phyloP scores from a whole-genome alignment of 257 asterid genomes.

The Solanum chiquidenum region DNA sequence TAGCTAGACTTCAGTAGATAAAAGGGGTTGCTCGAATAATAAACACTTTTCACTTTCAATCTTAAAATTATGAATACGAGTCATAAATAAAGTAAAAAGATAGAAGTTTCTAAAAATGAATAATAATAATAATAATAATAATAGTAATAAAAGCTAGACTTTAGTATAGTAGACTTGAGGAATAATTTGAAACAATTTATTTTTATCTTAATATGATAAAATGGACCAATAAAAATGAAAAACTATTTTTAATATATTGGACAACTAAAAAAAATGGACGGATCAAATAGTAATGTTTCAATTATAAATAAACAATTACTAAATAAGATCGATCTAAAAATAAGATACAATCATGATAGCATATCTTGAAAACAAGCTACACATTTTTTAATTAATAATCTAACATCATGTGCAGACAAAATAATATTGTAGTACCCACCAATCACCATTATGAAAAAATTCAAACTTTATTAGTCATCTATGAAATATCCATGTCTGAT shows the following conservation, averaged over 20 bases:
- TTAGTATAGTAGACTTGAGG: neutral
- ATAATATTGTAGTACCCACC: neutral
- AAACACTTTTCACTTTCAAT: too few species aligned
- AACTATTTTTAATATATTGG: neutral
- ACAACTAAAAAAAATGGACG: neutral
- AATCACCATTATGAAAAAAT: neutral
- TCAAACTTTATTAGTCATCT: neutral
- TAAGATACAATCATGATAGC: constrained; percentile 21
- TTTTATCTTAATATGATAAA: neutral
- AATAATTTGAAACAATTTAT: neutral
- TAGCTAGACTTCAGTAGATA: too few species aligned
- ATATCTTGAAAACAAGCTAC: constrained; percentile 16
- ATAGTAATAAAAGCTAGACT: neutral
- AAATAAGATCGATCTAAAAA: constrained; percentile 22
- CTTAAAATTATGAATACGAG: too few species aligned
- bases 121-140: too few species aligned
- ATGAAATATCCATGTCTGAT: neutral
- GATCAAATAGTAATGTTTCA: neutral
- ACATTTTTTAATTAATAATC: neutral
- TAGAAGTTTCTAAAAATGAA: too few species aligned
- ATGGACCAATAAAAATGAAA: too few species aligned
- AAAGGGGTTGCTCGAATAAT: too few species aligned
- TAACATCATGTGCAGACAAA: neutral
- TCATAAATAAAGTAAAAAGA: neutral
- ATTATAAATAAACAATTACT: neutral